Conservation (phyloP, 345 rosid genomes). For the Streptanthus diversifolius region DNA sequence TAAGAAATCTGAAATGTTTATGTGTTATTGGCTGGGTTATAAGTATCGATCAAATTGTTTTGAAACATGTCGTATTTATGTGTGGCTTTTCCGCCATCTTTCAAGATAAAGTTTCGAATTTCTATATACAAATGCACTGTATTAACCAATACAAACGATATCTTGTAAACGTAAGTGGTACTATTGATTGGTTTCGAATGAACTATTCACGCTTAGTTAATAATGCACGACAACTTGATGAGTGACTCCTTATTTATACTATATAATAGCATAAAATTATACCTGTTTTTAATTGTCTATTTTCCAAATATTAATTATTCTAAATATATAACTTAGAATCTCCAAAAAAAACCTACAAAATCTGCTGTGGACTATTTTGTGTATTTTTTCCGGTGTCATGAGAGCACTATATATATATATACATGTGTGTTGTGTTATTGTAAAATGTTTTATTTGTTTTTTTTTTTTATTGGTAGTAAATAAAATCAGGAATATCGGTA, state of each 20-base stretch:
- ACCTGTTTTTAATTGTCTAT: background rate
- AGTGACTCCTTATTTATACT: background rate
- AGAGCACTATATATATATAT: background rate
- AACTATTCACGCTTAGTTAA: background rate
- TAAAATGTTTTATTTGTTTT: background rate
- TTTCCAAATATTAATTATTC: background rate
- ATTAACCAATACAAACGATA: background rate
- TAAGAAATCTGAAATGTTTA: background rate
- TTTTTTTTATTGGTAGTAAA: background rate
- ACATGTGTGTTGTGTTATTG: background rate
- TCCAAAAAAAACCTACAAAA: background rate
- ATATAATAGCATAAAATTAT: background rate
- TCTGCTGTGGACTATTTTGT: background rate
- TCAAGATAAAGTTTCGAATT: background rate
- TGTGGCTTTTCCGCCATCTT: background rate
- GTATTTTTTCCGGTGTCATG: background rate
- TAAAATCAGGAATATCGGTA: background rate
- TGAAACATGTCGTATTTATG: background rate
- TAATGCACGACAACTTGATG: background rate
- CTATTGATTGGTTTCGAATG: background rate
- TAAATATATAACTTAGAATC: background rate
- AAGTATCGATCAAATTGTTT: conserved; percentile 5
- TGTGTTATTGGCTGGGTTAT: too few relatives aligned
- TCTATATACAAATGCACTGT: background rate
- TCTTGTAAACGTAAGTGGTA: background rate